Evolutionary conservation across 116 monocot genomes (phyloP).

Genomic region (Posidonia oceanica): DNA sequence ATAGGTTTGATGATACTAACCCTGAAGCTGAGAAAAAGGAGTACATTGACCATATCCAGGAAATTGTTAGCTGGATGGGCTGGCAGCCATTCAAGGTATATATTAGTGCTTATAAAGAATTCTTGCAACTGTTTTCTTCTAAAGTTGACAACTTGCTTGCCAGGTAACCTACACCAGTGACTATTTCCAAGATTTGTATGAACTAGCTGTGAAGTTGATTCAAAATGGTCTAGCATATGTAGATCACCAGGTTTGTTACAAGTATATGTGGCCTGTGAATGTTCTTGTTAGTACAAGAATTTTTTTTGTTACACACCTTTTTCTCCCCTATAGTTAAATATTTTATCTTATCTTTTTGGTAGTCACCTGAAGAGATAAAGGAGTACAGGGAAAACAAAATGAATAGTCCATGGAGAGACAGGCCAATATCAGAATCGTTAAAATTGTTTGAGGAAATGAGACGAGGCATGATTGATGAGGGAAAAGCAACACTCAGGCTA

Average conservation of each 20-base stretch:
- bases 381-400: conserved; percentile 88
- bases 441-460: conserved; percentile 91
- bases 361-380: conserved; percentile 79
- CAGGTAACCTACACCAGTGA: conserved; percentile 94
- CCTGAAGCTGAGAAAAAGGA: conserved; percentile 92
- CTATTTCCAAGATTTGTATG: conserved; percentile 84
- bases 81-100: conserved; percentile 89
- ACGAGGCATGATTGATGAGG: conserved; percentile 77
- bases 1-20: conserved; percentile 95
- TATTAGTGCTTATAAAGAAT: neutral
- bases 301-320: neutral
- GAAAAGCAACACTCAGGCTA: conserved; percentile 85
- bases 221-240: conserved; percentile 76
- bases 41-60: conserved; percentile 91
- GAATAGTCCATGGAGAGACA: conserved; percentile 97
- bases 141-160: conserved; percentile 9
- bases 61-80: conserved; percentile 94
- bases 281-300: neutral
- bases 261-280: neutral
- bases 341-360: conserved; percentile 3
- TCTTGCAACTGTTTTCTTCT: neutral
- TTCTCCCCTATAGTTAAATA: neutral
- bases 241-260: conserved; percentile 78
- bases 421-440: conserved; percentile 83
- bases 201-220: conserved; percentile 82